Evolutionary conservation across 1,284 basidiomycete species (phyloP).

Genomic region (Trametes versicolor): DNA sequence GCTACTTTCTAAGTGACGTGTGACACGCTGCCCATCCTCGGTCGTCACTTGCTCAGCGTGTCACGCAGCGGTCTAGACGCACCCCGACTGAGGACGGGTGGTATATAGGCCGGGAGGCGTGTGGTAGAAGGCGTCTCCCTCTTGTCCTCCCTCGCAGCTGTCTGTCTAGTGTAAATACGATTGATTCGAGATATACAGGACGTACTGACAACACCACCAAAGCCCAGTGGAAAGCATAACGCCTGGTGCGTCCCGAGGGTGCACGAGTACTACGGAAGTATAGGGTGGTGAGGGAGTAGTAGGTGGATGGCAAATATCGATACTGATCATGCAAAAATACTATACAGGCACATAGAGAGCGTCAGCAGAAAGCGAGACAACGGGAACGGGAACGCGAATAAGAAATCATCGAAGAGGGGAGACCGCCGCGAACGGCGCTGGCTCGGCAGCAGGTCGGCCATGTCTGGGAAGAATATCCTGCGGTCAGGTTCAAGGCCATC

Average conservation of each 20-base stretch:
- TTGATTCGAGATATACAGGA: slow-evolving; percentile 13
- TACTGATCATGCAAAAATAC: slow-evolving; percentile 23
- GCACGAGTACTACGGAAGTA: slow-evolving; percentile 13
- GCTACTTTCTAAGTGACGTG: neutral
- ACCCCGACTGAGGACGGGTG: neutral
- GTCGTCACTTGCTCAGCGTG: neutral
- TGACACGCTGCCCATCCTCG: slow-evolving; percentile 22
- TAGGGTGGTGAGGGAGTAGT: slow-evolving; percentile 23
- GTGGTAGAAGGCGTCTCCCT: neutral
- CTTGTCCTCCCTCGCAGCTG: neutral
- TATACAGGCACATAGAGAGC: slow-evolving; percentile 19
- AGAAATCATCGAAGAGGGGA: slow-evolving; percentile 7
- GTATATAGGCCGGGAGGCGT: slow-evolving; percentile 6
- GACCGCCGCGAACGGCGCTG: neutral
- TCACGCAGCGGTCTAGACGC: slow-evolving; percentile 18
- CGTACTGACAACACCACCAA: slow-evolving; percentile 21
- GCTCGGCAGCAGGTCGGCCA: neutral
- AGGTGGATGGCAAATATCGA: slow-evolving; percentile 14
- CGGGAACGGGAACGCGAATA: slow-evolving; percentile 6
- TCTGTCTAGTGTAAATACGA: slow-evolving; percentile 13
- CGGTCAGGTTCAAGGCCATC: neutral
- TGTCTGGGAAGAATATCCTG: neutral
- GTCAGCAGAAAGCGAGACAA: slow-evolving; percentile 17
- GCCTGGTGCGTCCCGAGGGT: neutral
- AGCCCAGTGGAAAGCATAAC: slow-evolving; percentile 20